Evolutionary conservation across 2,329 filamentous ascomycete species (phyloP).

Genomic region (Plenodomus lindquistii): DNA sequence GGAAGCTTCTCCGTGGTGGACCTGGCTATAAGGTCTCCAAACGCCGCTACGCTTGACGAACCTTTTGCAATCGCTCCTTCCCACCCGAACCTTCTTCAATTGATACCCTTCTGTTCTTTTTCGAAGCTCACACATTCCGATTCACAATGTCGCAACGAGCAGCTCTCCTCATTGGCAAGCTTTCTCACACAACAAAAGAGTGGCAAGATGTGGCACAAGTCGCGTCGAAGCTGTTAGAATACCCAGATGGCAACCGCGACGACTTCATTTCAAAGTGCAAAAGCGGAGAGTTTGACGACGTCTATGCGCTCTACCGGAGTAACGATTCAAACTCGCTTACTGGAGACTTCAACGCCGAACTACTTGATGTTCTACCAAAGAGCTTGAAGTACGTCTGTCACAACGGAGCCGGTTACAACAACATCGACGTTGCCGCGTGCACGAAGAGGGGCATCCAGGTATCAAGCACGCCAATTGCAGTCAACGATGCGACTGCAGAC

Average conservation of each 20-base stretch:
- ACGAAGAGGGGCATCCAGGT: slow-evolving; percentile 51
- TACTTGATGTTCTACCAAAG: slow-evolving; percentile 48
- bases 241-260: slow-evolving; percentile 55
- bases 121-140: not conserved
- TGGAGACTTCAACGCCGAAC: slow-evolving; percentile 52
- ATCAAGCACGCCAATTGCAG: slow-evolving; percentile 53
- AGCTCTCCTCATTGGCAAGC: slow-evolving; percentile 52
- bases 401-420: slow-evolving; percentile 63
- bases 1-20: slow-evolving; percentile 15
- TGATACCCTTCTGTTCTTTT: not conserved
- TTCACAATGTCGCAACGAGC: slow-evolving; percentile 37
- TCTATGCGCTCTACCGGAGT: slow-evolving; percentile 62
- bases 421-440: slow-evolving; percentile 60
- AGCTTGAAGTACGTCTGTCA: slow-evolving; percentile 52
- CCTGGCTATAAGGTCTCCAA: slow-evolving; percentile 17
- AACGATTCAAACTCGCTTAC: slow-evolving; percentile 59
- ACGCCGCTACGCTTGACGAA: slow-evolving; percentile 16
- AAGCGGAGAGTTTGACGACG: slow-evolving; percentile 58
- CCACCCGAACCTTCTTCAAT: slow-evolving; percentile 1
- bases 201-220: slow-evolving; percentile 48
- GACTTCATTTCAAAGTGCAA: slow-evolving; percentile 61
- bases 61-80: slow-evolving; percentile 1
- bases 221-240: slow-evolving; percentile 53
- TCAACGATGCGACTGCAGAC: slow-evolving; percentile 57
- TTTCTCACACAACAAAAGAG: slow-evolving; percentile 51